A percentile compares a stretch with the other conserved stretches of the same genome.
These are phyloP conservation scores for Vigna reflexopilosa DNA, from an alignment of 306 rosid species.

Conservation along the genomic window DNA sequence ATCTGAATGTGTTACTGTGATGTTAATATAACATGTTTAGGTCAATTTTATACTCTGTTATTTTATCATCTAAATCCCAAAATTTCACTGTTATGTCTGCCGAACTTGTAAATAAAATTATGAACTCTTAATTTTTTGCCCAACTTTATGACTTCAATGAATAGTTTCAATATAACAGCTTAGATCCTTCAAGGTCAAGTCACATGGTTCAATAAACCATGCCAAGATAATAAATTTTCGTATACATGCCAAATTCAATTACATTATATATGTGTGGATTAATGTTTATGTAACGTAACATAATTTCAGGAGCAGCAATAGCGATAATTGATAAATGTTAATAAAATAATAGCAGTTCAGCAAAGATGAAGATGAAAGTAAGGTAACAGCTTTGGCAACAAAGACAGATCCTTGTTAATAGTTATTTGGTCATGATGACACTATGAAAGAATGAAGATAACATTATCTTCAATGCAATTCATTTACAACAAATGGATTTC, in stretches of 20 bases:
- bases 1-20: no score
- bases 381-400: neutral
- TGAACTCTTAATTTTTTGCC: neutral
- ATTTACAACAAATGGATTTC: no score
- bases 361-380: neutral
- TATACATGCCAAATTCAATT: neutral
- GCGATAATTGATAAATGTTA: neutral
- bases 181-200: conserved; percentile 18
- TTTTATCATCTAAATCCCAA: conserved; percentile 68
- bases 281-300: no score
- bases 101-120: conserved; percentile 64
- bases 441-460: no score
- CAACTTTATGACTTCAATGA: conserved; percentile 18
- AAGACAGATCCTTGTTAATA: neutral
- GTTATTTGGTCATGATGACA: neutral
- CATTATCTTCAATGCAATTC: no score
- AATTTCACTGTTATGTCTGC: conserved; percentile 81
- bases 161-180: conserved; percentile 5
- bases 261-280: neutral
- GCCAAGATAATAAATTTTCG: conserved; percentile 6
- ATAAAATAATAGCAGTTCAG: neutral
- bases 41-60: no score
- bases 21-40: no score
- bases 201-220: neutral
- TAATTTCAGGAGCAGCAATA: neutral